phyloP scores from a whole-genome alignment of 1,139 yeast genomes.

The Debaryomyces sp. region DNA sequence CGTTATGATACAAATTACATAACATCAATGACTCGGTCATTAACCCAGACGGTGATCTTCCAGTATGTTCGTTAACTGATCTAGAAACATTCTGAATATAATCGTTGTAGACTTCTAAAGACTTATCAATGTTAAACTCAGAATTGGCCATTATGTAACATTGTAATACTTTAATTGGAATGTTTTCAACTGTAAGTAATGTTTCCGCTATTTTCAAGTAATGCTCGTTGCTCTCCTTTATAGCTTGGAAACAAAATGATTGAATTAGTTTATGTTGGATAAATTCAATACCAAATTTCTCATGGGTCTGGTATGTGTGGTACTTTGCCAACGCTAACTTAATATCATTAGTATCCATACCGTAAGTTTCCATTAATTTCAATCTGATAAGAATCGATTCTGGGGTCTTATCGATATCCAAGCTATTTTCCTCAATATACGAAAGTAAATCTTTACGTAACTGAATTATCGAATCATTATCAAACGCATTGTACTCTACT shows the following conservation, averaged over 20 bases:
- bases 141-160: constrained; percentile 50
- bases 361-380: constrained; percentile 37
- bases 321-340: constrained; percentile 31
- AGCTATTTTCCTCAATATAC: constrained; percentile 22
- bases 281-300: constrained; percentile 37
- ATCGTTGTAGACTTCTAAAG: constrained; percentile 56
- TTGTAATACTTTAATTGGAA: constrained; percentile 45
- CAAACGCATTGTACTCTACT: neutral
- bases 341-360: constrained; percentile 35
- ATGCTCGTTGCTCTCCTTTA: constrained; percentile 32
- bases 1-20: constrained; percentile 50
- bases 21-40: constrained; percentile 57
- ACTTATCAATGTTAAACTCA: constrained; percentile 44
- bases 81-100: constrained; percentile 44
- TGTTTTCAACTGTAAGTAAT: constrained; percentile 34
- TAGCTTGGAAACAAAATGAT: constrained; percentile 44
- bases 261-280: constrained; percentile 32
- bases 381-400: constrained; percentile 31
- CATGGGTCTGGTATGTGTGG: constrained; percentile 41
- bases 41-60: constrained; percentile 47
- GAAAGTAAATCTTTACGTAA: constrained; percentile 7
- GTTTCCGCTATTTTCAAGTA: constrained; percentile 49
- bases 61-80: constrained; percentile 33
- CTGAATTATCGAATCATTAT: neutral
- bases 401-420: constrained; percentile 29